Base-by-base conservation (phyloP, 2,329 filamentous ascomycete genomes). In the Fusarium sp. region DNA sequence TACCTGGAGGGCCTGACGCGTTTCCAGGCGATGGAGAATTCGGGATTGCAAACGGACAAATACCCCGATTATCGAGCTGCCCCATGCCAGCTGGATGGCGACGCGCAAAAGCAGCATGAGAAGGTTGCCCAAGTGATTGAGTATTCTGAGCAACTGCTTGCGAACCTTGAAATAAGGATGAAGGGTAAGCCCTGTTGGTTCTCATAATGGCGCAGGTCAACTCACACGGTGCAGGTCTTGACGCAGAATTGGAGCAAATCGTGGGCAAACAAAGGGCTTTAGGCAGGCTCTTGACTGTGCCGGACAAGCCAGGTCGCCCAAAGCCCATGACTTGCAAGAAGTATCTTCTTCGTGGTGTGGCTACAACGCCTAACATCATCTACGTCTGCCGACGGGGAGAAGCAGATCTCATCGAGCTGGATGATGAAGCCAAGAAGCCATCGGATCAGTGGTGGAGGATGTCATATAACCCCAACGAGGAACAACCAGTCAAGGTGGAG, bases 371-470 rank as follows among this genome's bases (percentile, higher is more conserved):
- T 14, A 84, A 86, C 58, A 79, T 87, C 2, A 82, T 87, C 11
- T 90, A 88, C 71, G 80, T 90, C 36, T 89, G 88, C 73, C 83
- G 82, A 66, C 81, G 84, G 40, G 75, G 81, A 17, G 83, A 84
- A 62, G 78, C 79, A 6, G 81, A 85, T 59, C 75, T 86, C 35
- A 84, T 85, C 58, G 84, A 87, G 17, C 56, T 86, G n/a, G 82
- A 80, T 1, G 83, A 81, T 35, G 67, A 71, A 5, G 60, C 80
- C 4, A 72, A 71, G 29, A 71, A 75, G 24, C 67, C 77, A 5
- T 71, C 70, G 17, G 87, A 89, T 61, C 88, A 89, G 75, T 90
- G 88, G 88, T 90, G 88, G 88, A 85, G 85, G 71, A 80, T 90
- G 53, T 81, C 84, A 38, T 88, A 85, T 69, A 77, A 79, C 24